A percentile compares a stretch with the other conserved stretches of the same genome.
phyloP scores from a whole-genome alignment of 768 basidiomycete species.

The Amylocystis lapponica region DNA sequence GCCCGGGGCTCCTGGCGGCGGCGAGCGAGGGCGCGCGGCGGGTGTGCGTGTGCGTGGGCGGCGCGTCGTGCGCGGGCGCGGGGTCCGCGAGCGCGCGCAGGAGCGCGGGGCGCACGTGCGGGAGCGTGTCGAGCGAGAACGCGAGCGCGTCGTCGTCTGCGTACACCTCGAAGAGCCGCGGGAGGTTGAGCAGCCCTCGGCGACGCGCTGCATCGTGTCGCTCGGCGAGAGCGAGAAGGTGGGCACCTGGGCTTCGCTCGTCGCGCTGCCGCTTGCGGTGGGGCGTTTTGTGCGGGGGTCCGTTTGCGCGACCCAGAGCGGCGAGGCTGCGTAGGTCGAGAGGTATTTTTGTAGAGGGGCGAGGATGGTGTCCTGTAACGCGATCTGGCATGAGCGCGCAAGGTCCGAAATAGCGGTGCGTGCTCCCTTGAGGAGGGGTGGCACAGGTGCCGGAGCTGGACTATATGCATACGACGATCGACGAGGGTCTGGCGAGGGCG shows the following conservation, averaged over 20 bases:
- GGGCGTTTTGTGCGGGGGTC: constrained; percentile 42
- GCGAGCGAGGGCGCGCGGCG: constrained; percentile 32
- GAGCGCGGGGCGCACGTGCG: constrained; percentile 55
- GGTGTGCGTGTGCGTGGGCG: constrained; percentile 13
- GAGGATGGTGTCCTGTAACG: constrained; percentile 79
- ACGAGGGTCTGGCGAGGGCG: constrained; percentile 24
- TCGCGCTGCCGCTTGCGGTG: constrained; percentile 34
- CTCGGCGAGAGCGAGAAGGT: constrained; percentile 92
- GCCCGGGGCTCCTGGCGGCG: constrained; percentile 20
- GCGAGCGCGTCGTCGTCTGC: constrained; percentile 86
- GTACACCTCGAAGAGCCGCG: constrained; percentile 90
- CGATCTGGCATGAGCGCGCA: constrained; percentile 67
- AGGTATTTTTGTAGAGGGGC: constrained; percentile 77
- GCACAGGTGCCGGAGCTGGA: constrained; percentile 5
- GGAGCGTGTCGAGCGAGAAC: constrained; percentile 82
- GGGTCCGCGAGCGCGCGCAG: constrained; percentile 43
- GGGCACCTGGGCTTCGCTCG: constrained; percentile 63
- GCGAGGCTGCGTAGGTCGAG: constrained; percentile 56
- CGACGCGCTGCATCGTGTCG: constrained; percentile 80
- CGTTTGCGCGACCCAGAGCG: constrained; percentile 57
- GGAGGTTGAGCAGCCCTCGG: constrained; percentile 92
- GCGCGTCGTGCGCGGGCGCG: constrained; percentile 12
- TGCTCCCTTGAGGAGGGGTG: constrained; percentile 48
- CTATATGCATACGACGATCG: constrained; percentile 19
- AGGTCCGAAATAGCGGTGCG: constrained; percentile 55